Percentiles rank a stretch among this genome's conserved stretches.
These are phyloP conservation scores for Fusarium sp. DNA, from an alignment of 2,329 filamentous ascomycete genomes.

Conservation along the genomic window DNA sequence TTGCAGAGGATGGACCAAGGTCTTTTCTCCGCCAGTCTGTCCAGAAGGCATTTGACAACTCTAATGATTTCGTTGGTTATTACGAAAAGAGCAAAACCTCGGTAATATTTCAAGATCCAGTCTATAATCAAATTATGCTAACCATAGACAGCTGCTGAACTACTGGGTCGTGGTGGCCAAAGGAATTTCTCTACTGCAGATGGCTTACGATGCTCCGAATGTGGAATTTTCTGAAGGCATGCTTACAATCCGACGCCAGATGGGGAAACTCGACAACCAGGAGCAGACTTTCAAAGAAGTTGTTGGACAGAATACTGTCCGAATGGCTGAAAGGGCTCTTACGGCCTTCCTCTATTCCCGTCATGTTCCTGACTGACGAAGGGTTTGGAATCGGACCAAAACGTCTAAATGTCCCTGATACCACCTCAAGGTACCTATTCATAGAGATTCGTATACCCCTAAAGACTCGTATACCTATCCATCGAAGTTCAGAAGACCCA, in stretches of 20 bases:
- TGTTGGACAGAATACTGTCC: background rate
- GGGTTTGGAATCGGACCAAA: background rate
- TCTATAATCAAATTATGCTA: background rate
- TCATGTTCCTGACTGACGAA: background rate
- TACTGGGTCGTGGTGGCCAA: background rate
- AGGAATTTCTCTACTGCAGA: background rate
- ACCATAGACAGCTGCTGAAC: background rate
- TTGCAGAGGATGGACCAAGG: background rate
- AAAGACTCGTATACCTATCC: background rate
- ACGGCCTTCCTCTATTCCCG: rapidly evolving
- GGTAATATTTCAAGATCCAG: rapidly evolving
- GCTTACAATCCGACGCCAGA: background rate
- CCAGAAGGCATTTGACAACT: background rate
- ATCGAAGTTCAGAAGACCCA: background rate
- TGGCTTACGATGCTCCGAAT: background rate
- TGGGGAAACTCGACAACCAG: background rate
- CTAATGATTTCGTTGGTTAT: background rate
- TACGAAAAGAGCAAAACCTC: background rate
- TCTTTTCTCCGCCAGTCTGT: background rate
- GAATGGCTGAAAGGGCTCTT: rapidly evolving
- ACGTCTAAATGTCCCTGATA: rapidly evolving
- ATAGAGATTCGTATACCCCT: background rate
- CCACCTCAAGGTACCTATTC: rapidly evolving
- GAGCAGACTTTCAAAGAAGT: background rate
- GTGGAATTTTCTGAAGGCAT: background rate